Evolutionary conservation across 2,329 filamentous ascomycete species (phyloP), one percentile per base, ranked within the genome.

Genomic region (Pseudodiploospora longispora): DNA sequence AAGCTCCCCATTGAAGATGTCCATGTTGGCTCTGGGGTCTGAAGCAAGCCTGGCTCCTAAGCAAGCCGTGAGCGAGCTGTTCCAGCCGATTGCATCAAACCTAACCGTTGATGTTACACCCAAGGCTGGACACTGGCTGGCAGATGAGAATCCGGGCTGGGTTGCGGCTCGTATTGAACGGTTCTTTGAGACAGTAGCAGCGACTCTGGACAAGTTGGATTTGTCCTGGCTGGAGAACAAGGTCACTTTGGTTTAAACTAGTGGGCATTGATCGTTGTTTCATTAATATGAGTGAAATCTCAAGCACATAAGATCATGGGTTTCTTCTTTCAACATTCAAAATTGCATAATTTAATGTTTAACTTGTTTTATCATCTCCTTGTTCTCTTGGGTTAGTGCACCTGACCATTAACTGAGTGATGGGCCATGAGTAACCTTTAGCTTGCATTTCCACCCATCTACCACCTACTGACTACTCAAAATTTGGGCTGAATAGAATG

Each of bases 91-190:
- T 3, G 51, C 52, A 0, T 41, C 45, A 0, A 32, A 55, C 6
- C 2, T 53, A 1, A 42, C 56, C 10, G 6, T 52, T 2, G 56
- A 58, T 1, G 36, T 55, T 1, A 49, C 57, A 5, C 56, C 56
- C 1, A 57, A 59, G 12, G 56, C 56, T 0, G 56, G 56, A 0
- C 56, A 59, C 19, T 59, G 56, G 56, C 49, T 57, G 57, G 55
- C 50, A 4, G 55, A 58, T 10, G 55, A 58, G n/a, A 58, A 58
- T 7, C 55, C 55, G 0, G 29, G 2, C 4, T 58, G 55, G 55
- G 48, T 50, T 1, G 55, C 55, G 0, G 45, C 41, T 0, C 53
- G 55, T 3, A 47, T 57, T 0, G 12, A 40, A 0, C 50, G 27
- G 6, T 58, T 58, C 33, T 50, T 58, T 5, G 42, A 36, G 2